These are phyloP conservation scores for Phylloporus sp. DNA, from an alignment of 1,284 basidiomycete genomes.

Conservation along the genomic window DNA sequence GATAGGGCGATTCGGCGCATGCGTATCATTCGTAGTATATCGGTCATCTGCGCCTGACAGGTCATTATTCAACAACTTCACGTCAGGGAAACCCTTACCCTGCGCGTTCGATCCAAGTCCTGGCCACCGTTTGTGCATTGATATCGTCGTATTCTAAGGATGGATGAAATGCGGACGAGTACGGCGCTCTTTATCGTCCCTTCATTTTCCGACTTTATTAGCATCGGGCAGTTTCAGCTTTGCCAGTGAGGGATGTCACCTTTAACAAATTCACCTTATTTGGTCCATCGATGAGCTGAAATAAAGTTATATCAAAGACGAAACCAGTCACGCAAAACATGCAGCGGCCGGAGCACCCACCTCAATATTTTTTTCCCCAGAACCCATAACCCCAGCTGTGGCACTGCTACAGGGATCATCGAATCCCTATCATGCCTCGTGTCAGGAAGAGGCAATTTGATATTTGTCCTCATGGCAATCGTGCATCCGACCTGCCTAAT, in stretches of 20 bases:
- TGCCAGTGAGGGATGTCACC: constrained; percentile 17
- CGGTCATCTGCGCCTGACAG: constrained; percentile 7
- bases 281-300: constrained; percentile 23
- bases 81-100: neutral
- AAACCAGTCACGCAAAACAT: neutral
- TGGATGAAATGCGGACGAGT: constrained; percentile 28
- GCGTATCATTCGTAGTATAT: constrained; percentile 22
- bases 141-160: constrained; percentile 12
- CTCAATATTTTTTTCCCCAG: constrained; percentile 31
- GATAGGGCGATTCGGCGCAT: constrained; percentile 27
- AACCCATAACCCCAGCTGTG: constrained; percentile 31
- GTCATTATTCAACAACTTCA: neutral
- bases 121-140: constrained; percentile 16
- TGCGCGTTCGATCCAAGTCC: constrained; percentile 5
- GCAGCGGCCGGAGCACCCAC: constrained; percentile 12
- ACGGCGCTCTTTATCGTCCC: constrained; percentile 17
- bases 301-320: neutral
- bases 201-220: constrained; percentile 14
- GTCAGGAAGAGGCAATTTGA: too few relatives aligned
- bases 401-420: too few relatives aligned
- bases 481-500: too few relatives aligned
- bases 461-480: too few relatives aligned
- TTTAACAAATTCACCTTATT: constrained; percentile 6
- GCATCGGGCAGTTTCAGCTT: constrained; percentile 22
- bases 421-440: too few relatives aligned